Evolutionary conservation across 495 filamentous ascomycete species (phyloP), one percentile per base, ranked within the genome.

Genomic region (Xylaria sp.): DNA sequence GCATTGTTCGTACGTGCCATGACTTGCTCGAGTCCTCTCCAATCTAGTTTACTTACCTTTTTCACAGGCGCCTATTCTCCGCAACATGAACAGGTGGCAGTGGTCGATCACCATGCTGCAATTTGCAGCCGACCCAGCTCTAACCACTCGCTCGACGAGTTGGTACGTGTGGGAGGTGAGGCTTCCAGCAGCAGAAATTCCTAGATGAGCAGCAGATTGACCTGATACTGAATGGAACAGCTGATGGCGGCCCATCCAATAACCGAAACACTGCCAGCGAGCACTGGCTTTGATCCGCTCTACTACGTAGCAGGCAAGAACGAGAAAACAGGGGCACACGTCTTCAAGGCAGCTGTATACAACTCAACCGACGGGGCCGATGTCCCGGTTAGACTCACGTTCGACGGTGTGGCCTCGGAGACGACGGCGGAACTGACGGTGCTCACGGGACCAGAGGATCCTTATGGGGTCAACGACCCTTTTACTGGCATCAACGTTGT

Each of bases 261-360:
- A n/a, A 82, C 83, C n/a, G 82, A 86, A 11, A 88, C 86, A 3
- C 82, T 91, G 5, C 88, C 83, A 2, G 77, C 77, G 29, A 79
- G 81, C 17, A 73, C 79, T 0, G 74, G 73, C 5, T 82, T 89
- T 76, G 82, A 83, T 7, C 90, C 90, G 0, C 73, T 88, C 0
- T 93, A 88, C 78, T 91, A 86, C 76, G 89, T 88, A 3, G 88
- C 88, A 3, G 82, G 82, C 19, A 72, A 48, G 43, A 76, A 79
- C 58, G 70, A 80, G 8, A 72, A 74, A 5, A 77, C 76, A 5
- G 77, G 79, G 19, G 78, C 79, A 21, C 79, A 85, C 50, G 76
- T 83, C 63, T 86, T 90, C 79, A 93, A 93, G 74, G 84, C 83
- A 14, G 90, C 89, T 40, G 86, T 90, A 0, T 93, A 92, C 80